Conservation (phyloP, 164 flowering plant species). For the Stephania japonica region DNA sequence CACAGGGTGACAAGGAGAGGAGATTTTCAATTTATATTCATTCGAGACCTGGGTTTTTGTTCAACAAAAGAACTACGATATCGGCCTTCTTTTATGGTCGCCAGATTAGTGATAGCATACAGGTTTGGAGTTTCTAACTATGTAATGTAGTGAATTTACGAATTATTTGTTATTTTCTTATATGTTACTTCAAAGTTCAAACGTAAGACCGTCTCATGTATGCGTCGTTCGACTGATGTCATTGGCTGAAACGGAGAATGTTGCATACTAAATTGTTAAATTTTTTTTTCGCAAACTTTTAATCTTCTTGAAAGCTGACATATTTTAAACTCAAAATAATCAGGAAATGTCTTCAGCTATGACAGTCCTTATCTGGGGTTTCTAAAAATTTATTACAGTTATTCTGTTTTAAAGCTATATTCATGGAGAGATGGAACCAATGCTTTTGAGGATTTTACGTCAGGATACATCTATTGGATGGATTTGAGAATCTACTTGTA, state of each 20-base stretch:
- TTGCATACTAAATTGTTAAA: no score
- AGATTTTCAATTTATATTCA: slow-evolving; percentile 73
- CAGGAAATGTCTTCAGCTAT: not conserved
- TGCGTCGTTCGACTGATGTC: not conserved
- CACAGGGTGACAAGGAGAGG: slow-evolving; percentile 61
- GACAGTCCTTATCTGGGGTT: not conserved
- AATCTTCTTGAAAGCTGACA: not conserved
- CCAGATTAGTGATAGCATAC: slow-evolving; percentile 76
- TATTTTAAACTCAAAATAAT: not conserved
- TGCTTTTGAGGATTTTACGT: not conserved
- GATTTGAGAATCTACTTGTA: no score
- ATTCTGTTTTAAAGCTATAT: not conserved
- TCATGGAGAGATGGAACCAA: not conserved
- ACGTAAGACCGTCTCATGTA: not conserved
- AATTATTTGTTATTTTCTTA: not conserved
- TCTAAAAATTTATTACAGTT: not conserved
- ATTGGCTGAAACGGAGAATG: no score
- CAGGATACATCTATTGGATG: not conserved
- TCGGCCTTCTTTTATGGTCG: slow-evolving; percentile 63
- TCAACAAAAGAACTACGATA: slow-evolving; percentile 72
- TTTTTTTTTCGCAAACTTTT: no score
- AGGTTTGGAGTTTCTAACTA: slow-evolving; percentile 37
- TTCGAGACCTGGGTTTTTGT: slow-evolving; percentile 86
- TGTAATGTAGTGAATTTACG: not conserved
- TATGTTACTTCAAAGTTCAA: not conserved